Evolutionary conservation across 305 asterid genomes (phyloP).

Genomic region (Solanum hybrid): DNA sequence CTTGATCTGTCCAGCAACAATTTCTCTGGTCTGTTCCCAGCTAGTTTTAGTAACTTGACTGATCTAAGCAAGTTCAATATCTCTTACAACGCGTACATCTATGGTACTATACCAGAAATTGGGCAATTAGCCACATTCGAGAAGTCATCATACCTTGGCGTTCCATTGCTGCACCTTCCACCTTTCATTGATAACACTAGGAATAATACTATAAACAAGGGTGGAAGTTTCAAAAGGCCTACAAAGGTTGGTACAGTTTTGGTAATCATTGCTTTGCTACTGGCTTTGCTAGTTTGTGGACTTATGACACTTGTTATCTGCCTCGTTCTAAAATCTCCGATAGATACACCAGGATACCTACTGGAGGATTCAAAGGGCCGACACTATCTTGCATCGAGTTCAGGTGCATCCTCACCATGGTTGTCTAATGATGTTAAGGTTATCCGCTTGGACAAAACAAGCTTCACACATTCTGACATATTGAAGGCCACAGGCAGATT

Average conservation of each 20-base stretch:
- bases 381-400: conserved; percentile 36
- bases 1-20: conserved; percentile 79
- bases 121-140: conserved; percentile 80
- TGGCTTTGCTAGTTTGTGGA: conserved; percentile 56
- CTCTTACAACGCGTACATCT: conserved; percentile 64
- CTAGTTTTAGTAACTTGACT: conserved; percentile 45
- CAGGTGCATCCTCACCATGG: conserved; percentile 72
- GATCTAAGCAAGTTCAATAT: conserved; percentile 82
- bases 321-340: conserved; percentile 42
- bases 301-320: conserved; percentile 42
- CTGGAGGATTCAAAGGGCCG: conserved; percentile 39
- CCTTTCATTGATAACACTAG: conserved; percentile 46
- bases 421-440: conserved; percentile 51
- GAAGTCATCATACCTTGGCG: conserved; percentile 66
- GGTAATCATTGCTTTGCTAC: conserved; percentile 34
- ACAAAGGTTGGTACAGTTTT: conserved; percentile 26
- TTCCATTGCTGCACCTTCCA: conserved; percentile 61
- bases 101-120: conserved; percentile 54
- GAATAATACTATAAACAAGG: neutral
- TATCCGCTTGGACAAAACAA: conserved; percentile 68
- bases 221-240: neutral
- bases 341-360: conserved; percentile 28
- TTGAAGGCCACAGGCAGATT: conserved; percentile 71
- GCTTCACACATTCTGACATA: conserved; percentile 82
- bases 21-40: conserved; percentile 75